Conservation (phyloP, 2,329 filamentous ascomycete species). For the Fusarium metavorans region DNA sequence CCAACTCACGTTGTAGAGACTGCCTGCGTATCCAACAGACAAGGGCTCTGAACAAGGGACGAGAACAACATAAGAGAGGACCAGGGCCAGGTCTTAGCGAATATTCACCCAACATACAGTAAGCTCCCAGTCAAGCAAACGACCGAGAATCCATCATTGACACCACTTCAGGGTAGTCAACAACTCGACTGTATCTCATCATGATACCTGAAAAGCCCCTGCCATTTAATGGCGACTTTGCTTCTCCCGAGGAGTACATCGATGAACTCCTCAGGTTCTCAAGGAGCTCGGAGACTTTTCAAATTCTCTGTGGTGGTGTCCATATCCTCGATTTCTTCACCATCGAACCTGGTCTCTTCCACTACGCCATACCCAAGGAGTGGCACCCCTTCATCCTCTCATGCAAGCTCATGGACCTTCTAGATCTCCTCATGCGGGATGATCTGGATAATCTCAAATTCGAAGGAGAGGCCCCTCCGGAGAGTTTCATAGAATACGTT, state of each 20-base stretch:
- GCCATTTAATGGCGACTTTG: constrained; percentile 78
- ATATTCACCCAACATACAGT: neutral
- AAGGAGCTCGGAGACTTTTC: constrained; percentile 79
- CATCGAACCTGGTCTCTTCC: constrained; percentile 84
- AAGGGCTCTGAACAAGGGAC: neutral
- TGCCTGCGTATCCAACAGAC: neutral
- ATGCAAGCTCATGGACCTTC: constrained; percentile 77
- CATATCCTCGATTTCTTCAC: constrained; percentile 98
- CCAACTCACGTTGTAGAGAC: neutral
- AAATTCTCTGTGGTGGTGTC: constrained; percentile 94
- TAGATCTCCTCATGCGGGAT: constrained; percentile 85
- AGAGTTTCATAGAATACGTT: constrained; percentile 78
- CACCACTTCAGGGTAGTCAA: constrained; percentile 37
- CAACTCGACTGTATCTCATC: neutral
- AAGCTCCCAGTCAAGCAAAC: neutral
- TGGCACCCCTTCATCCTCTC: constrained; percentile 85
- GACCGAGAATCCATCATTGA: neutral
- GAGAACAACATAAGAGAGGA: neutral
- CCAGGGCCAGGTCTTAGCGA: neutral
- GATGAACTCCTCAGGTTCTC: constrained; percentile 82
- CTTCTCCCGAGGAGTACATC: constrained; percentile 80
- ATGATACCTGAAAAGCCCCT: constrained; percentile 69
- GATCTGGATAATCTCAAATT: constrained; percentile 65
- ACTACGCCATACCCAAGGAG: constrained; percentile 78
- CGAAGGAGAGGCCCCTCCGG: constrained; percentile 55